Evolutionary conservation across 495 filamentous ascomycete genomes (phyloP), one percentile per base, ranked within the genome.

Genomic region (Elasticomyces elasticus): DNA sequence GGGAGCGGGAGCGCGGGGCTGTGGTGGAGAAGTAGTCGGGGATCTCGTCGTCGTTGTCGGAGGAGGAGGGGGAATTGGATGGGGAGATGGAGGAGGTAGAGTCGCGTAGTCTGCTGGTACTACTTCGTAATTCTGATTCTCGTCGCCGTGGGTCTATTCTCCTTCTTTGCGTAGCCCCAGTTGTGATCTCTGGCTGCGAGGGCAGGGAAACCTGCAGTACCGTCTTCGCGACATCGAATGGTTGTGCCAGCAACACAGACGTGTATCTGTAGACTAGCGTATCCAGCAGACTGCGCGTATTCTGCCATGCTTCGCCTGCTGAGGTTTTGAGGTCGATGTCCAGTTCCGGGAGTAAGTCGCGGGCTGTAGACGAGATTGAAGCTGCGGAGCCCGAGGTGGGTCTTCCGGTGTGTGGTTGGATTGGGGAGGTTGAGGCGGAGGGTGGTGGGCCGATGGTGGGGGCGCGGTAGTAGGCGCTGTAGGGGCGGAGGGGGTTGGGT

Each of bases 401-500:
- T 51, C 55, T 41, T 10, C 54, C 52, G 26, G 55, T 59, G 24
- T 55, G 38, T 19, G 59, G 28, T 10, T 54, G 13, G n/a, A n/a
- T n/a, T 28, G 66, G 59, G 12, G 61, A 52, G 20, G 54, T 41
- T 17, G 54, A 60, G 15, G 59, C 26, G 10, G 56, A 43, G 12
- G 65, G 56, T 11, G 64, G 60, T 17, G 80, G 75, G 24, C 84
- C 81, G 51, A 89, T 81, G 2, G 87, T 79, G 4, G 89, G 88
- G 20, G 91, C 89, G 59, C 88, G 81, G 71, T 98, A 96, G 71
- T 98, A 98, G 1, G 92, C 92, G 56, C 92, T 95, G 71, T 98
- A 98, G 0, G 92, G 92, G 56, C 92, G 79, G 42, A 97, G 76
- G 53, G 92, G 92, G 69, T 98, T 97, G 52, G 86, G 84, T 61